Percentiles rank a stretch among this genome's conserved stretches.
These are phyloP conservation scores for Amaranthus tricolor DNA, from an alignment of 179 eudicot genomes.

Conservation along the genomic window DNA sequence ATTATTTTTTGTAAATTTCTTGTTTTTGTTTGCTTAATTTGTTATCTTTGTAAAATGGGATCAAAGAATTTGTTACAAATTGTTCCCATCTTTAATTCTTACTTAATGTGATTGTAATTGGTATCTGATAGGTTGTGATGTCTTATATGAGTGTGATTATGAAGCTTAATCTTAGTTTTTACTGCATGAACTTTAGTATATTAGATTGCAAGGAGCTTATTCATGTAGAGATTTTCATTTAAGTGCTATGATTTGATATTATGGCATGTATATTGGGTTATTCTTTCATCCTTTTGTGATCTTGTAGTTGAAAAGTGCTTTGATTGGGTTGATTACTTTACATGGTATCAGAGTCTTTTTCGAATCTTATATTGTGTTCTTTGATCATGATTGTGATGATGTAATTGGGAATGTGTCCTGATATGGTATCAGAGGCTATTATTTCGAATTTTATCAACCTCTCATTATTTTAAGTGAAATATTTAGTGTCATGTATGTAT, in stretches of 20 bases:
- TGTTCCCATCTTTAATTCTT: neutral
- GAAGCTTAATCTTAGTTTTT: neutral
- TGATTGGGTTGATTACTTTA: too few relatives aligned
- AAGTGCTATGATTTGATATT: neutral
- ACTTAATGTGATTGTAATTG: neutral
- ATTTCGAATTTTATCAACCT: too few relatives aligned
- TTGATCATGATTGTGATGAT: too few relatives aligned
- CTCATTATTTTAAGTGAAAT: too few relatives aligned
- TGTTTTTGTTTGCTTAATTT: neutral
- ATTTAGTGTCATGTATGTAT: too few relatives aligned
- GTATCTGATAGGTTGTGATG: neutral
- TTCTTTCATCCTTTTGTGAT: neutral
- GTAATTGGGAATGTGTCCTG: too few relatives aligned
- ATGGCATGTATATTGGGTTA: neutral
- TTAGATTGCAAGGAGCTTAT: neutral
- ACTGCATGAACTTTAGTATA: neutral
- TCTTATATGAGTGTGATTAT: too few relatives aligned
- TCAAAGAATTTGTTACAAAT: neutral
- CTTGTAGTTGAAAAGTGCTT: neutral
- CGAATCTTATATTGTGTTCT: neutral
- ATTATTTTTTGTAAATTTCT: slow-evolving; percentile 5
- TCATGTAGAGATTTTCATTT: neutral
- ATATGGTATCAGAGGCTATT: too few relatives aligned
- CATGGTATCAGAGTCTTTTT: too few relatives aligned
- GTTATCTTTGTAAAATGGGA: neutral